These are phyloP conservation scores for Cryptococcus sp. DNA, from an alignment of 1,284 basidiomycete genomes.

Conservation along the genomic window DNA sequence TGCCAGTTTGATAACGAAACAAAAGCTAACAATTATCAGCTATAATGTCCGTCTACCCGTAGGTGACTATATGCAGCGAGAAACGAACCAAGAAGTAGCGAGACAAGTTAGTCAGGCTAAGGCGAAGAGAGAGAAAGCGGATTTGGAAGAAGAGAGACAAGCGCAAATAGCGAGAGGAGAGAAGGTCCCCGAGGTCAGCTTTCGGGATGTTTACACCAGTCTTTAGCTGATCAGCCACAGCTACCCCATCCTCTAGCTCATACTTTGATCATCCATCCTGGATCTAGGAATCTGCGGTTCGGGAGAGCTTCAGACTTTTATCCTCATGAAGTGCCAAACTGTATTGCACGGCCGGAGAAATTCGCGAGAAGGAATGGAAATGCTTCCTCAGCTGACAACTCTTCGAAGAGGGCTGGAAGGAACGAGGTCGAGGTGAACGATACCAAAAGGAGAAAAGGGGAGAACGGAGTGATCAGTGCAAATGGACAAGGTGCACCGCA, in stretches of 20 bases:
- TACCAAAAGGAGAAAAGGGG: not conserved
- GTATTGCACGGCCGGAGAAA: slow-evolving; percentile 35
- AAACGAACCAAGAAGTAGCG: slow-evolving; percentile 37
- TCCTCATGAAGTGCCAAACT: slow-evolving; percentile 45
- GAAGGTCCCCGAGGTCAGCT: slow-evolving; percentile 17
- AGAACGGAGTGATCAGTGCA: slow-evolving; percentile 2
- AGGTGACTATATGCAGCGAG: slow-evolving; percentile 35
- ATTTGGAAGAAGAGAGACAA: slow-evolving; percentile 16
- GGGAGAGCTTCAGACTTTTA: slow-evolving; percentile 77
- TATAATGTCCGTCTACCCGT: slow-evolving; percentile 43
- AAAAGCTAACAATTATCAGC: slow-evolving; percentile 7
- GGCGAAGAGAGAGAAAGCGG: slow-evolving; percentile 19
- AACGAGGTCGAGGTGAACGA: not conserved
- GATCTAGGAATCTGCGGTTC: slow-evolving; percentile 78
- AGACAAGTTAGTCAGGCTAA: slow-evolving; percentile 29
- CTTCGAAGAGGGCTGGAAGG: slow-evolving; percentile 10
- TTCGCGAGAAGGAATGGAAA: slow-evolving; percentile 15
- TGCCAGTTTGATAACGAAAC: not conserved
- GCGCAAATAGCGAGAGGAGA: slow-evolving; percentile 13
- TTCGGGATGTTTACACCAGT: not conserved
- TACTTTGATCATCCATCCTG: slow-evolving; percentile 84
- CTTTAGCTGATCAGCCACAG: not conserved
- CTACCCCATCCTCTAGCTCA: slow-evolving; percentile 27
- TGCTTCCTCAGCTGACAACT: slow-evolving; percentile 25
- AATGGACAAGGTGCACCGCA: slow-evolving; percentile 6